Conservation (phyloP, 345 rosid species). For the Aegle marmelos region DNA sequence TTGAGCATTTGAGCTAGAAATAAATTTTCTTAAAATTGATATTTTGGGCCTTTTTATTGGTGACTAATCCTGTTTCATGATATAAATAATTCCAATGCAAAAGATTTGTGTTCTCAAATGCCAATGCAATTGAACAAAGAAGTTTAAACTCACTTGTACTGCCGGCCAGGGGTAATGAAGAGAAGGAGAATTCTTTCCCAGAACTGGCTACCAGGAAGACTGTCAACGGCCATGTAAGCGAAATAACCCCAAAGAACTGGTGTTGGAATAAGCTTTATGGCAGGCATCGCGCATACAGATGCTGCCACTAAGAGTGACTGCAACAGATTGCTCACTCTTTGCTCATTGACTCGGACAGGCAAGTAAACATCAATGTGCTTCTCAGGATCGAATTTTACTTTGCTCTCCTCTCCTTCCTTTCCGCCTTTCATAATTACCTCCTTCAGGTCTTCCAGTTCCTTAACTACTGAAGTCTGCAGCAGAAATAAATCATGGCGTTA, state of each 20-base stretch:
- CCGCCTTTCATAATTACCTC: conserved; percentile 57
- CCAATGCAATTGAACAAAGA: background rate
- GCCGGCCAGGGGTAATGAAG: conserved; percentile 51
- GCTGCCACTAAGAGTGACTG: conserved; percentile 70
- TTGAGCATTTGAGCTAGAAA: background rate
- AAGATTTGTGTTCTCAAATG: background rate
- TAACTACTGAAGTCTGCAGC: conserved; percentile 39
- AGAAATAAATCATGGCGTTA: background rate
- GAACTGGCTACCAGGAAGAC: conserved; percentile 87
- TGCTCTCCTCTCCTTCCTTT: conserved; percentile 22
- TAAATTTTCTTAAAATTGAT: too few species aligned
- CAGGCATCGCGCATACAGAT: conserved; percentile 63
- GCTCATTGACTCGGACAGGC: conserved; percentile 86
- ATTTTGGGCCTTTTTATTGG: background rate
- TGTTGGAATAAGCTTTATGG: conserved; percentile 72
- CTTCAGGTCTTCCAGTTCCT: conserved; percentile 68
- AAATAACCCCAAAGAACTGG: conserved; percentile 90
- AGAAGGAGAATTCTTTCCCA: conserved; percentile 77
- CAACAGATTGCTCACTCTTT: conserved; percentile 70
- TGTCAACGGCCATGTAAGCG: conserved; percentile 87
- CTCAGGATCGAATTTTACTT: conserved; percentile 60
- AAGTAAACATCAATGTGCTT: conserved; percentile 76
- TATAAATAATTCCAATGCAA: background rate
- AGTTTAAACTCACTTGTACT: conserved; percentile 53
- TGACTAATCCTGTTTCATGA: background rate